A percentile compares a stretch with the other conserved stretches of the same genome.
These are phyloP conservation scores for Bipolaris sorokiniana DNA, from an alignment of 2,329 filamentous ascomycete species.

Conservation along the genomic window DNA sequence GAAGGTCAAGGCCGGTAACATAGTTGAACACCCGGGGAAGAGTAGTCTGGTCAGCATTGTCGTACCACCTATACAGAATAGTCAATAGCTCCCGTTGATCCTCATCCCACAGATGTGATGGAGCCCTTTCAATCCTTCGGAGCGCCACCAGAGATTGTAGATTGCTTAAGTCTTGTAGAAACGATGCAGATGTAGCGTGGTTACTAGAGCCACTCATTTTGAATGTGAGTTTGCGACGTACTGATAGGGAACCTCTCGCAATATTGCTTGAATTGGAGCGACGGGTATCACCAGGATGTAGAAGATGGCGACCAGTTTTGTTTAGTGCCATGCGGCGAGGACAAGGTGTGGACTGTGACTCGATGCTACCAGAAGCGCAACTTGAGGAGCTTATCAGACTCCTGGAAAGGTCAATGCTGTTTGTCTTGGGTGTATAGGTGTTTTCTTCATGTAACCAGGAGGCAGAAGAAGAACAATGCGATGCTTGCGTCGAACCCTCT, in stretches of 20 bases:
- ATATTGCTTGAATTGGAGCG: fast-evolving
- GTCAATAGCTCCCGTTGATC: slow-evolving; percentile 16
- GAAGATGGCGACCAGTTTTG: background rate
- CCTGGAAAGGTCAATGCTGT: background rate
- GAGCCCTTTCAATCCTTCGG: background rate
- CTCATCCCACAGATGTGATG: slow-evolving; percentile 3
- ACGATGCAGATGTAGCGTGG: background rate
- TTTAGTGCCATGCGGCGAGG: background rate
- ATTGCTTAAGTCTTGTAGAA: background rate
- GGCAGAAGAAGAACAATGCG: background rate
- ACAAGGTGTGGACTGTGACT: background rate
- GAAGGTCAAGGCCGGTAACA: slow-evolving; percentile 1
- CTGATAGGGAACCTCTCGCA: background rate
- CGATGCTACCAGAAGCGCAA: background rate
- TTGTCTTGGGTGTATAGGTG: too few relatives aligned
- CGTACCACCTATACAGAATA: slow-evolving; percentile 18
- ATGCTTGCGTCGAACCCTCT: background rate
- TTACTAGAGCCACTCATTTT: background rate
- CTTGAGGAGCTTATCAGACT: background rate
- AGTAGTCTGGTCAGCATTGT: background rate
- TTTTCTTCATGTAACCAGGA: background rate
- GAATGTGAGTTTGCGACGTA: background rate
- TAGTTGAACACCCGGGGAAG: slow-evolving; percentile 20
- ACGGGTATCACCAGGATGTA: too few relatives aligned
- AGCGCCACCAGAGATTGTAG: background rate